A percentile compares a stretch with the other conserved stretches of the same genome.
Evolutionary conservation across 768 basidiomycete genomes (phyloP).

Genomic region (Naganishia onofrii): DNA sequence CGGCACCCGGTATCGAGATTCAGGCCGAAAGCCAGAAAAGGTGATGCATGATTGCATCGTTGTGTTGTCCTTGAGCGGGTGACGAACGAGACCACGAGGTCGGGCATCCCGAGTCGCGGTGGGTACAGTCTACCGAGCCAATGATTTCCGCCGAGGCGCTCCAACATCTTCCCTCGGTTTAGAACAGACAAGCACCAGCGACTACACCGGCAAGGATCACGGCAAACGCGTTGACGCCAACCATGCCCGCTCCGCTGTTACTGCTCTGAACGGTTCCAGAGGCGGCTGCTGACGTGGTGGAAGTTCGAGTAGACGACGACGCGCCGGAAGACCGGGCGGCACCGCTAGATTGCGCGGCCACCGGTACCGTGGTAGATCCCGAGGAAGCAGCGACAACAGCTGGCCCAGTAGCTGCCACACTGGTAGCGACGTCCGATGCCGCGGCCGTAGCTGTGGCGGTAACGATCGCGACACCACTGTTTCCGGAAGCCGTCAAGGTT

Average conservation of each 20-base stretch:
- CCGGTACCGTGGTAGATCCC: neutral
- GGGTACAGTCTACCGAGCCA: neutral
- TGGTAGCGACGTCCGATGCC: neutral
- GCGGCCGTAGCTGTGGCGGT: slow-evolving; percentile 8
- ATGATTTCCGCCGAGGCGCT: no score
- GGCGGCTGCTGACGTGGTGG: neutral
- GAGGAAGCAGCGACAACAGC: neutral
- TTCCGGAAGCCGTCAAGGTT: slow-evolving; percentile 18
- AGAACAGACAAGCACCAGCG: slow-evolving; percentile 1
- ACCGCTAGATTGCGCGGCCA: slow-evolving; percentile 1
- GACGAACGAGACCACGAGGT: neutral
- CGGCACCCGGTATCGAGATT: neutral
- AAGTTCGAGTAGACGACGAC: slow-evolving; percentile 1
- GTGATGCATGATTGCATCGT: neutral
- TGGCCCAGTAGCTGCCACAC: neutral
- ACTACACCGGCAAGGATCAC: neutral
- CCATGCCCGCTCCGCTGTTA: slow-evolving; percentile 2
- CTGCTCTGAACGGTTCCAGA: slow-evolving; percentile 8
- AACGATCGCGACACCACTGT: slow-evolving; percentile 16
- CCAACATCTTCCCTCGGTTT: no score
- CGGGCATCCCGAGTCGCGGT: neutral
- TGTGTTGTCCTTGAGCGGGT: neutral
- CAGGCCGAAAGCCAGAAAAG: neutral
- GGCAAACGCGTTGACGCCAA: neutral
- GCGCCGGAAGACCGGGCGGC: neutral